A percentile compares a stretch with the other conserved stretches of the same genome.
Evolutionary conservation across 768 basidiomycete species (phyloP).

Genomic region (Podaxis sp.): DNA sequence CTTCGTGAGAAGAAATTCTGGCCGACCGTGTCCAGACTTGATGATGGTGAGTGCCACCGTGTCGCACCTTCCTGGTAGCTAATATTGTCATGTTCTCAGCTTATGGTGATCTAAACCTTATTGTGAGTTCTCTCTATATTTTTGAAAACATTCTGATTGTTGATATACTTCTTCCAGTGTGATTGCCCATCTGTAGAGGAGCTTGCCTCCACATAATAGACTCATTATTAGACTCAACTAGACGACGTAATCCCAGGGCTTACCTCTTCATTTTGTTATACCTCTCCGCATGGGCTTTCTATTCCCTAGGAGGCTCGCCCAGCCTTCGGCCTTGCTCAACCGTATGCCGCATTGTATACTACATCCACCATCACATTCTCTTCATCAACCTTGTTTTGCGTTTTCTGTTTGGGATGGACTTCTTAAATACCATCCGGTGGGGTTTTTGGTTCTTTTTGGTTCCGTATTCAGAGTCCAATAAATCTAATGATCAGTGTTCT

Average conservation of each 20-base stretch:
- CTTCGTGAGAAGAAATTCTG: constrained; percentile 92
- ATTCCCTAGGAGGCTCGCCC: constrained; percentile 47
- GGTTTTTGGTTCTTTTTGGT: background rate
- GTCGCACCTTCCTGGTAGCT: background rate
- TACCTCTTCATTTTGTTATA: constrained; percentile 14
- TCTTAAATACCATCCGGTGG: constrained; percentile 19
- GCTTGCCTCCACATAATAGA: constrained; percentile 33
- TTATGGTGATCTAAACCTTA: constrained; percentile 88
- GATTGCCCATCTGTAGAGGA: constrained; percentile 88
- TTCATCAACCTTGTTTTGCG: background rate
- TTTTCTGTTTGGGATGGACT: background rate
- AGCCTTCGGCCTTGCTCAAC: constrained; percentile 60
- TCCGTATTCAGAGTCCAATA: background rate
- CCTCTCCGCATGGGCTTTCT: constrained; percentile 32
- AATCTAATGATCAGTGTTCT: background rate
- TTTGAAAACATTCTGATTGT: constrained; percentile 7
- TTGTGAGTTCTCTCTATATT: constrained; percentile 46
- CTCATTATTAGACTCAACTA: constrained; percentile 13
- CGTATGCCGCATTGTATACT: constrained; percentile 36
- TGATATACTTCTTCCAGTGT: constrained; percentile 44
- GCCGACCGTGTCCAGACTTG: constrained; percentile 89
- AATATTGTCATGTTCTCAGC: constrained; percentile 38
- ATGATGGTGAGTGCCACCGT: constrained; percentile 65
- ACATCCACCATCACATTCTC: constrained; percentile 1
- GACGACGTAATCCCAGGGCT: constrained; percentile 10